Evolutionary conservation across 495 filamentous ascomycete genomes (phyloP), one percentile per base, ranked within the genome.

Genomic region (Evernia prunastri): DNA sequence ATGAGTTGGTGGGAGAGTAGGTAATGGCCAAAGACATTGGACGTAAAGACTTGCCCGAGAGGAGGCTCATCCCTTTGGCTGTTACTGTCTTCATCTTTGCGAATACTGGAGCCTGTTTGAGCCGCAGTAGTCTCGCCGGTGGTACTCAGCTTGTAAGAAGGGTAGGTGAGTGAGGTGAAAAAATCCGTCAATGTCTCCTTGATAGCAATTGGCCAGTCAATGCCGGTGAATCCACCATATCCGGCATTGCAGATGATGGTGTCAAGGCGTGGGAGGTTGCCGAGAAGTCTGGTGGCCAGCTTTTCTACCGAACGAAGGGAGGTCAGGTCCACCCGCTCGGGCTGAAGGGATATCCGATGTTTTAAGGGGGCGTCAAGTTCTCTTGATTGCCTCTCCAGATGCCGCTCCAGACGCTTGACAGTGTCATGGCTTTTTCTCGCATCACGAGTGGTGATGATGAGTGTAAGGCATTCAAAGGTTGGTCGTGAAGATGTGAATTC

Each of bases 21-120:
- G 72, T 98, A 97, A 75, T 97, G 94, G 1, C 95, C 94, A 71
- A 98, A 96, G 36, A 96, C 82, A 71, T 97, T 97, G 59, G 91
- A 86, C 73, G 86, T 88, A 74, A 97, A 98, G 10, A 97, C 82
- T 59, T 87, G 77, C 4, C 91, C 95, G 0, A 97, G 75, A 1
- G 78, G 75, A 1, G 85, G 83, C 61, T 88, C 84, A 8, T 75
- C 65, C 1, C 18, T 42, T n/a, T 29, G 23, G n/a, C 18, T 1
- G 36, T 61, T 42, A 17, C 27, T 45, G 29, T 56, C 54, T 18
- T 67, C 66, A 29, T 29, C 60, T 51, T 20, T 58, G 56, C 58
- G 63, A 20, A 4, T 66, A 23, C 66, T 42, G 12, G 37, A 13
- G 3, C 15, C 35, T 53, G 68, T 63, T 67, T 72, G 78, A 39